Percentiles rank a stretch among this genome's conserved stretches.
These are phyloP conservation scores for Nymphaea thermarum DNA, from an alignment of 164 flowering plant species.

Conservation along the genomic window DNA sequence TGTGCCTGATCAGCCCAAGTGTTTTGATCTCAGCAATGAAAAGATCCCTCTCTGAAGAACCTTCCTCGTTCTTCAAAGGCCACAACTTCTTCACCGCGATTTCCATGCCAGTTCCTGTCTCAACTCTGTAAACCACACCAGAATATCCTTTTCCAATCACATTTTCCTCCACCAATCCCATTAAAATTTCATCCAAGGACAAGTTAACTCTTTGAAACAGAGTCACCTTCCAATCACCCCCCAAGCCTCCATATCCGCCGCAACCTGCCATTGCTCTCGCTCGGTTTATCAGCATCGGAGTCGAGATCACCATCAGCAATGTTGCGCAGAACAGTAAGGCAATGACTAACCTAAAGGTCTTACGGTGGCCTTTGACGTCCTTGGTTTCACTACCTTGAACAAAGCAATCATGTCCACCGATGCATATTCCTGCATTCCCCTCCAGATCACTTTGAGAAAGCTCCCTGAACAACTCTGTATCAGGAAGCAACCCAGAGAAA, in stretches of 20 bases:
- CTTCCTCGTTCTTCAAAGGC: slow-evolving; percentile 24
- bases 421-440: slow-evolving; percentile 39
- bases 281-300: slow-evolving; percentile 10
- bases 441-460: slow-evolving; percentile 22
- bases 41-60: slow-evolving; percentile 28
- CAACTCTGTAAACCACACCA: slow-evolving; percentile 50
- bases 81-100: slow-evolving; percentile 59
- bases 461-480: slow-evolving; percentile 32
- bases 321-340: slow-evolving; percentile 13
- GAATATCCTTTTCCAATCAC: slow-evolving; percentile 49
- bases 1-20: slow-evolving; percentile 53
- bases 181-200: slow-evolving; percentile 31
- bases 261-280: slow-evolving; percentile 8
- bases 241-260: slow-evolving; percentile 5
- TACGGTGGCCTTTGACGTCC: not conserved
- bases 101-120: slow-evolving; percentile 24
- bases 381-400: slow-evolving; percentile 1
- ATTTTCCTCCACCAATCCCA: slow-evolving; percentile 29
- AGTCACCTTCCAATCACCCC: slow-evolving; percentile 35
- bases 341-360: slow-evolving; percentile 14
- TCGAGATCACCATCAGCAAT: slow-evolving; percentile 8
- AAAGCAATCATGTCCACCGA: slow-evolving; percentile 16
- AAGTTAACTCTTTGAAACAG: slow-evolving; percentile 52
- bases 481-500: slow-evolving; percentile 44
- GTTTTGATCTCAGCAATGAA: slow-evolving; percentile 46